Conservation (phyloP, 2,329 filamentous ascomycete species). For the Fusarium sp. region DNA sequence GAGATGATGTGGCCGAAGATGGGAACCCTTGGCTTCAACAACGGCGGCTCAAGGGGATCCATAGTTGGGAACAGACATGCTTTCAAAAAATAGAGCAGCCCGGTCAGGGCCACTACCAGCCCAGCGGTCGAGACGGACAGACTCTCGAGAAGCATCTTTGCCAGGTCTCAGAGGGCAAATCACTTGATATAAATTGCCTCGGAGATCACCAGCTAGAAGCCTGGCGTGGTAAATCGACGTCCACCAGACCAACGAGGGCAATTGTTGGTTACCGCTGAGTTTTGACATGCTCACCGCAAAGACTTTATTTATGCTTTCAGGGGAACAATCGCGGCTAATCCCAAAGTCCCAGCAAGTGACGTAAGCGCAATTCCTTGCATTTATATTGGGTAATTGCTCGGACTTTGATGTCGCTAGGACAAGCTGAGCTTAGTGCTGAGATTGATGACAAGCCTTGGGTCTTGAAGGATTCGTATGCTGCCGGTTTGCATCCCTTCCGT, state of each 20-base stretch:
- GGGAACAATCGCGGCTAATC: not conserved
- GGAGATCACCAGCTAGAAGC: not conserved
- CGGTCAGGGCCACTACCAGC: not conserved
- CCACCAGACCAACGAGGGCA: not conserved
- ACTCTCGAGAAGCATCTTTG: conserved; percentile 8
- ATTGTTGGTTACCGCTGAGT: not conserved
- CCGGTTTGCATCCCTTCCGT: not conserved
- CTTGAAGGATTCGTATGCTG: not conserved
- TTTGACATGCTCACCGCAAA: not conserved
- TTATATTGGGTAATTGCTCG: not conserved
- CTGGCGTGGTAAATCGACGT: not conserved
- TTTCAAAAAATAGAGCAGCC: not conserved
- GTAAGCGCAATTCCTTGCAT: not conserved
- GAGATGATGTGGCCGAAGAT: conserved; percentile 31
- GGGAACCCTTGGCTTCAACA: conserved; percentile 21
- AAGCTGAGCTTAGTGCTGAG: not conserved
- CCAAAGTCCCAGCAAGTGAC: not conserved
- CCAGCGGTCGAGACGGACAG: not conserved
- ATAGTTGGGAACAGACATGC: conserved; percentile 2
- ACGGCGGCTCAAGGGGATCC: conserved; percentile 19
- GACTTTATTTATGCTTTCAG: not conserved
- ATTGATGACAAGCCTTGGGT: not conserved
- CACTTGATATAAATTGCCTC: not conserved
- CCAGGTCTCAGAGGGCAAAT: not conserved
- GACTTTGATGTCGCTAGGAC: not conserved